Percentiles rank a stretch among this genome's conserved stretches.
phyloP scores from a whole-genome alignment of 495 filamentous ascomycete species.

The Penicillium soppii region DNA sequence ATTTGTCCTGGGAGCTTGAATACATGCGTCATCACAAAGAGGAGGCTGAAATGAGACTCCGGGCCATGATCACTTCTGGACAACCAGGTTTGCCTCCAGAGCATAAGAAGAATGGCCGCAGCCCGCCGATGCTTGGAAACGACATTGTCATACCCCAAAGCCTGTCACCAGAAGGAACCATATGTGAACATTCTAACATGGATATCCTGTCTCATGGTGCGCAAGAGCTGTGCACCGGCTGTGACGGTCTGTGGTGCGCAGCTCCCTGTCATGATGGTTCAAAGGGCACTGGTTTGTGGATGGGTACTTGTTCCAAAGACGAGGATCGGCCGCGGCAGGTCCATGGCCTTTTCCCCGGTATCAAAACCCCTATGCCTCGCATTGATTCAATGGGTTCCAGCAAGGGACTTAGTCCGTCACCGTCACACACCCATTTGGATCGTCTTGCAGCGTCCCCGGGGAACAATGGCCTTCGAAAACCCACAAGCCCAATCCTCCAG shows the following conservation, averaged over 20 bases:
- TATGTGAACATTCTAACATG: slow-evolving; percentile 62
- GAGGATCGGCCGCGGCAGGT: slow-evolving; percentile 7
- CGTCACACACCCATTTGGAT: slow-evolving; percentile 1
- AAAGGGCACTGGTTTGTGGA: slow-evolving; percentile 62
- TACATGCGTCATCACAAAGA: slow-evolving; percentile 52
- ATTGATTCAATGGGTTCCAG: slow-evolving; percentile 9
- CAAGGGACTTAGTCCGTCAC: slow-evolving; percentile 5
- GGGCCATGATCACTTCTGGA: slow-evolving; percentile 21
- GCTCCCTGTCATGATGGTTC: slow-evolving; percentile 17
- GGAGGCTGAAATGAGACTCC: slow-evolving; percentile 39
- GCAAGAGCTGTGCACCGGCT: slow-evolving; percentile 16
- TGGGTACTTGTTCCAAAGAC: slow-evolving; percentile 51
- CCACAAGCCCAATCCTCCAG: slow-evolving; percentile 39
- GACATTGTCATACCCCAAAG: slow-evolving; percentile 76
- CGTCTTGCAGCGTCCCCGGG: not conserved
- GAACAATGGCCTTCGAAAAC: not conserved
- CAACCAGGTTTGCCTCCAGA: slow-evolving; percentile 27
- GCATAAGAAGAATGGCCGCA: slow-evolving; percentile 52
- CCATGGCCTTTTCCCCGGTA: slow-evolving; percentile 16
- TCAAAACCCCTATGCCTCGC: slow-evolving; percentile 26
- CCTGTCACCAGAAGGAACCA: slow-evolving; percentile 73
- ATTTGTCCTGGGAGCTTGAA: slow-evolving; percentile 51
- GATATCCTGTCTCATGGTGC: not conserved
- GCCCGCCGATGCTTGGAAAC: slow-evolving; percentile 80
- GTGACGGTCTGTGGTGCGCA: slow-evolving; percentile 45